Evolutionary conservation across 2,329 filamentous ascomycete species (phyloP), one percentile per base, ranked within the genome.

Genomic region (Ophiostoma tasmaniense): DNA sequence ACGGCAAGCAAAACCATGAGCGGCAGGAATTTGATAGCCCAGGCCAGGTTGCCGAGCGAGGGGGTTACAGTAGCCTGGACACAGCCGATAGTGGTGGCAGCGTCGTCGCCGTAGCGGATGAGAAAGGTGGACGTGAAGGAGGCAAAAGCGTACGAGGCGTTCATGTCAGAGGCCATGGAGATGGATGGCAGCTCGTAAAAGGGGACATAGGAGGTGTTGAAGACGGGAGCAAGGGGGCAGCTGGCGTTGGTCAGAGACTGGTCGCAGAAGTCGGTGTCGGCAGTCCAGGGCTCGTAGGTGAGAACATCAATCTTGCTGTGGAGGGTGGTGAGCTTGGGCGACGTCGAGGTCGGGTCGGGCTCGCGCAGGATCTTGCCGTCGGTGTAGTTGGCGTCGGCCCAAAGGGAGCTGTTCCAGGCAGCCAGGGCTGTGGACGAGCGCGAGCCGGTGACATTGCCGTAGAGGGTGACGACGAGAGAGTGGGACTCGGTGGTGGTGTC

Each of bases 401-500:
- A 92, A 64, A 82, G 79, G 0, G 85, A 78, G 75, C 87, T 84
- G 73, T 84, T 78, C 22, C 84, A 78, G 0, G 85, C 74, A 42
- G 92, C 92, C 67, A 92, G 85, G 2, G 78, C 71, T n/a, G 81
- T 80, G 14, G 79, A 76, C 2, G 82, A 82, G 62, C 85, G 83
- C 66, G 89, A 87, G 64, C 95, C 95, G 10, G 89, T 91, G 37
- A 98, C 92, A 78, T 98, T 97, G 67, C 93, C 94, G 81, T 92
- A 98, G 64, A 97, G 85, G 1, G 88, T 95, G 68, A 97, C 81
- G 72, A 86, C 87, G 66, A 99, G 82, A 55, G 84, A 86, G 75
- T 93, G 87, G 66, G 80, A 83, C 4, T 85, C 77, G 72, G 85
- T 80, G 17, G 80, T 80, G 17, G 81, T 77, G 74, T 92, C 85